Conservation (phyloP, 805 yeast species). For the Diddensiella santjacobensis region DNA sequence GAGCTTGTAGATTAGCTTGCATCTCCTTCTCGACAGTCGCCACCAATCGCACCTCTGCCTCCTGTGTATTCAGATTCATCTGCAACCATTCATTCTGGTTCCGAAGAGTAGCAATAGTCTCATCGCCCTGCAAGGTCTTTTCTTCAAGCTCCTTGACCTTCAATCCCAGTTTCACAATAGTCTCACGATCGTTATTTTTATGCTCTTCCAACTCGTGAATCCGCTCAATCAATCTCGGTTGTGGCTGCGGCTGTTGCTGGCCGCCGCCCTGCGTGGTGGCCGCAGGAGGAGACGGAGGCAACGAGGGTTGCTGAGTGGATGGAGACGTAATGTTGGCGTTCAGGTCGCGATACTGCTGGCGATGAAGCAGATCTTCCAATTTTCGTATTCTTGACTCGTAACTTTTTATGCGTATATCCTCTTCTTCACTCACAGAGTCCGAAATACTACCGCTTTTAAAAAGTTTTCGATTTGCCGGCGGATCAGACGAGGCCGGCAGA, state of each 20-base stretch:
- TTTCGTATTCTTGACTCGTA: slow-evolving; percentile 70
- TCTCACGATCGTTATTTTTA: slow-evolving; percentile 7
- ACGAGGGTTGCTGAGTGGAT: not conserved
- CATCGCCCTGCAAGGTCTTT: not conserved
- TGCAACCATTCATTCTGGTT: not conserved
- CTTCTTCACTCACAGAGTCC: slow-evolving; percentile 9
- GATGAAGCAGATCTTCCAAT: slow-evolving; percentile 73
- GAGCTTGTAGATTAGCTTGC: slow-evolving; percentile 61
- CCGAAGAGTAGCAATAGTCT: not conserved
- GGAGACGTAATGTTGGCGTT: slow-evolving; percentile 1
- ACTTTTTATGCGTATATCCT: slow-evolving; percentile 48
- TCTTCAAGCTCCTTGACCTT: slow-evolving; percentile 6
- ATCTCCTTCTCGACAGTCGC: slow-evolving; percentile 56
- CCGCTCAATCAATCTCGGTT: slow-evolving; percentile 15
- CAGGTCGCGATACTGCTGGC: slow-evolving; percentile 45
- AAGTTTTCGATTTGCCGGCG: slow-evolving; percentile 5
- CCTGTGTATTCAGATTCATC: slow-evolving; percentile 29
- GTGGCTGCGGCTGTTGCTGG: slow-evolving; percentile 1
- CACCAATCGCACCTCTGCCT: slow-evolving; percentile 22
- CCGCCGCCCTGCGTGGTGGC: not conserved
- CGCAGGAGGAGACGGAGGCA: slow-evolving; percentile 1
- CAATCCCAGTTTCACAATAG: slow-evolving; percentile 8
- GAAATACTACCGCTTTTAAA: slow-evolving; percentile 10
- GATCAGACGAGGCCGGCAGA: not conserved
- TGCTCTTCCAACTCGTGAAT: slow-evolving; percentile 19